These are phyloP conservation scores for Urochloa ruziziensis DNA, from an alignment of 176 grass and related monocot genomes.

Conservation along the genomic window DNA sequence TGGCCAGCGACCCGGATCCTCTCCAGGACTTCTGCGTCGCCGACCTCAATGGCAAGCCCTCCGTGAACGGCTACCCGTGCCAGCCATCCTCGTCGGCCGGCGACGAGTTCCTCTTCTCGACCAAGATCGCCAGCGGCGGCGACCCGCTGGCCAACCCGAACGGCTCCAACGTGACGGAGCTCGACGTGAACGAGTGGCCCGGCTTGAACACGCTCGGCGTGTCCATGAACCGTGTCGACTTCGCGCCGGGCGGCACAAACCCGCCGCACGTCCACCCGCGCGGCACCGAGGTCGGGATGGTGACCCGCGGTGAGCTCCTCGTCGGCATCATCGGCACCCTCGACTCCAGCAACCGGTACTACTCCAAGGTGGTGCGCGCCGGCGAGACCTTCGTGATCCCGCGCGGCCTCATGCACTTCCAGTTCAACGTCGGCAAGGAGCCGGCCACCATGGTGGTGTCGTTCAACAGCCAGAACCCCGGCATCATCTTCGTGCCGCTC, in stretches of 20 bases:
- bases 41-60: background rate
- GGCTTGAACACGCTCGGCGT: constrained; percentile 63
- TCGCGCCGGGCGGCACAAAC: constrained; percentile 56
- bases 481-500: constrained; percentile 37
- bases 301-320: constrained; percentile 41
- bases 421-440: constrained; percentile 55
- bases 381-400: constrained; percentile 66
- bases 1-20: constrained; percentile 38
- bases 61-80: constrained; percentile 51
- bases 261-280: constrained; percentile 66
- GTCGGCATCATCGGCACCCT: constrained; percentile 50
- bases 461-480: constrained; percentile 66
- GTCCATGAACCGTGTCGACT: constrained; percentile 79
- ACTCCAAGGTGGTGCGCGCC: constrained; percentile 43
- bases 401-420: constrained; percentile 62
- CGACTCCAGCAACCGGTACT: constrained; percentile 34
- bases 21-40: constrained; percentile 83
- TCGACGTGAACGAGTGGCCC: constrained; percentile 45
- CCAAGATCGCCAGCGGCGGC: constrained; percentile 9
- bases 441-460: constrained; percentile 40
- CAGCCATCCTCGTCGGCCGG: constrained; percentile 13
- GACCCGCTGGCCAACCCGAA: constrained; percentile 32
- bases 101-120: constrained; percentile 53
- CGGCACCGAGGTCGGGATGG: constrained; percentile 44
- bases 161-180: constrained; percentile 46